phyloP scores from a whole-genome alignment of 257 asterid genomes.

The Parsonsia alboflavescens region DNA sequence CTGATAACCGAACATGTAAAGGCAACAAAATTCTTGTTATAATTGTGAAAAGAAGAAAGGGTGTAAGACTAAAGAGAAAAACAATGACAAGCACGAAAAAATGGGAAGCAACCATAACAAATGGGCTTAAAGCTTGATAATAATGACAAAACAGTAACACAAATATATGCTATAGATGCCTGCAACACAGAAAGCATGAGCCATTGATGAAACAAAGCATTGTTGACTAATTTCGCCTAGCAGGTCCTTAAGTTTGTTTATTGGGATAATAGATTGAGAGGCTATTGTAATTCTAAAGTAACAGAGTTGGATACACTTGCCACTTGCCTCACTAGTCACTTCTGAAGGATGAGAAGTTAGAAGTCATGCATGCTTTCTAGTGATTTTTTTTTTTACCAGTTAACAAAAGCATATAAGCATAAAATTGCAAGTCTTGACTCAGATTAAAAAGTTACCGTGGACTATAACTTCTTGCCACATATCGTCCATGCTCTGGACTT shows the following conservation, averaged over 20 bases:
- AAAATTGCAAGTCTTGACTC: slow-evolving; percentile 11
- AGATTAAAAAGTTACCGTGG: slow-evolving; percentile 57
- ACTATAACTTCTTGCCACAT: slow-evolving; percentile 83
- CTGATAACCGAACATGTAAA: slow-evolving; percentile 41
- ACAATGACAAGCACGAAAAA: neutral
- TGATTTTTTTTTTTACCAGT: neutral
- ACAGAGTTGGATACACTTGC: neutral
- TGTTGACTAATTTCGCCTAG: neutral
- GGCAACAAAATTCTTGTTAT: slow-evolving; percentile 11
- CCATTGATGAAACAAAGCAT: neutral
- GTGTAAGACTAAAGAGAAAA: neutral
- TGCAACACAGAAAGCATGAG: neutral
- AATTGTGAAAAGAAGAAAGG: neutral
- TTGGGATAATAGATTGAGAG: neutral
- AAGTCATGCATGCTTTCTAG: neutral
- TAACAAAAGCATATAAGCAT: neutral
- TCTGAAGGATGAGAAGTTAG: neutral
- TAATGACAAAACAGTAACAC: neutral
- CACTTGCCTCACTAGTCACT: neutral
- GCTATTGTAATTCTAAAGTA: neutral
- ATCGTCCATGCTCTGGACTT: slow-evolving; percentile 89
- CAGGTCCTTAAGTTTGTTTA: neutral
- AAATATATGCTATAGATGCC: neutral
- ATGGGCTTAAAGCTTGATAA: neutral
- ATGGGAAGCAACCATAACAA: neutral